Evolutionary conservation across 352 stramenopile species (phyloP).

Genomic region (Chrysophaeum taylorii): DNA sequence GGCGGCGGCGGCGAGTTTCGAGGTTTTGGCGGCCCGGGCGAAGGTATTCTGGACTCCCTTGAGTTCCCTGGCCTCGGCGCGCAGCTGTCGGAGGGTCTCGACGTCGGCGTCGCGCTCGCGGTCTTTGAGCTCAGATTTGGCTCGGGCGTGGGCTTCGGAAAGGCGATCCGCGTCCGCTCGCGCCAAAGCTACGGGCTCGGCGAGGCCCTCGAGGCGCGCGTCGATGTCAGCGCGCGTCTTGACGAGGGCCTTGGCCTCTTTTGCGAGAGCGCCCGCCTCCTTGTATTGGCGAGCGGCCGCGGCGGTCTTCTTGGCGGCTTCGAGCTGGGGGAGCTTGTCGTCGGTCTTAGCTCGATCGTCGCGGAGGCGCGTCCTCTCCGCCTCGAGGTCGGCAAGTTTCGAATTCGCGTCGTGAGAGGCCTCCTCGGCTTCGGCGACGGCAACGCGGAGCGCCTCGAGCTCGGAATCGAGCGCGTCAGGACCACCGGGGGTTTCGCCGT

Average conservation of each 20-base stretch:
- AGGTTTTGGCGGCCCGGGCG: neutral
- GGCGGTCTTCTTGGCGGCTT: neutral
- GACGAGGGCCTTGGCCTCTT: neutral
- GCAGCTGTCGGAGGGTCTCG: neutral
- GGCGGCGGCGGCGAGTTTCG: neutral
- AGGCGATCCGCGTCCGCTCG: neutral
- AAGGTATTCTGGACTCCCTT: neutral
- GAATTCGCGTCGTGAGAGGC: neutral
- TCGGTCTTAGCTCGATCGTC: neutral
- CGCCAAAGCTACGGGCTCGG: neutral
- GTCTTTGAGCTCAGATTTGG: neutral
- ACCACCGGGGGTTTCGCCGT: neutral
- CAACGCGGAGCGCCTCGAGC: neutral
- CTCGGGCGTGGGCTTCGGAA: neutral
- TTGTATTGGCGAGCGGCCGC: neutral
- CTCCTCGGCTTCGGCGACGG: neutral
- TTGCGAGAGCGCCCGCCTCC: constrained; percentile 11
- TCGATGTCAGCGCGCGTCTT: neutral
- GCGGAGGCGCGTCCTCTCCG: neutral
- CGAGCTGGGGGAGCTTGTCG: neutral
- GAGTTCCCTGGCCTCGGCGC: neutral
- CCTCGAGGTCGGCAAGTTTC: neutral
- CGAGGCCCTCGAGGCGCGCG: neutral
- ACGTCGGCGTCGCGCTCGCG: neutral
- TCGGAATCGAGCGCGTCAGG: neutral